Evolutionary conservation across 768 basidiomycete species (phyloP), one percentile per base, ranked within the genome.

Genomic region (Brasilioporus rufonigricans): DNA sequence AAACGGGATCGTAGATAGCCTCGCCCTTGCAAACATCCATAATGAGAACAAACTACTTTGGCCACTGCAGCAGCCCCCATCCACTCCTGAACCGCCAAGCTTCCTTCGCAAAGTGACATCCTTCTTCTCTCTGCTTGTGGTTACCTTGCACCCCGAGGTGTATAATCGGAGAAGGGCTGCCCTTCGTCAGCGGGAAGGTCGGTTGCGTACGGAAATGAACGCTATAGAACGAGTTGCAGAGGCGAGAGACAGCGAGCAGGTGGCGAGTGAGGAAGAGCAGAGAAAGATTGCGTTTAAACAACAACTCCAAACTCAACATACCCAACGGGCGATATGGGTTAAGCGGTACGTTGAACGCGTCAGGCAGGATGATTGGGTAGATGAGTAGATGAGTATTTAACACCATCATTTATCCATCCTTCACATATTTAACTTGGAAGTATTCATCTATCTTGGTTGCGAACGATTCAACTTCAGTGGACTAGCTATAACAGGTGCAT

Each of bases 141-240:
- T 80, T 31, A 89, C 87, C 16, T 66, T 87, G 33, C 84, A 89
- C 65, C 89, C 89, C 5, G 88, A 87, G 36, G 75, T 88, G 38
- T 89, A 88, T 82, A 84, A 89, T 63, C 79, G 82, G 56, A 76
- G 89, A 62, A 74, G 87, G 46, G 71, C 65, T 21, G 78, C 77
- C 14, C 77, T 91, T 61, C 74, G 81, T 60, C 76, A 74, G 55
- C 72, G 89, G 48, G 89, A 91, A 72, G 83, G 86, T 9, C 76
- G 79, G 41, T 66, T 91, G 33, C 76, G 87, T 58, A 86, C 83
- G 29, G 88, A 90, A 68, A 82, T 81, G 55, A 80, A 79, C 57
- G 70, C 65, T 4, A 58, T 71, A 14, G 70, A 71, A 41, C 61
- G 62, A 16, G 58, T 45, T 14, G 61, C 45, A 5, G 69, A 67